Conservation (phyloP, 2,329 filamentous ascomycete genomes). For the Diaporthe citriasiana region DNA sequence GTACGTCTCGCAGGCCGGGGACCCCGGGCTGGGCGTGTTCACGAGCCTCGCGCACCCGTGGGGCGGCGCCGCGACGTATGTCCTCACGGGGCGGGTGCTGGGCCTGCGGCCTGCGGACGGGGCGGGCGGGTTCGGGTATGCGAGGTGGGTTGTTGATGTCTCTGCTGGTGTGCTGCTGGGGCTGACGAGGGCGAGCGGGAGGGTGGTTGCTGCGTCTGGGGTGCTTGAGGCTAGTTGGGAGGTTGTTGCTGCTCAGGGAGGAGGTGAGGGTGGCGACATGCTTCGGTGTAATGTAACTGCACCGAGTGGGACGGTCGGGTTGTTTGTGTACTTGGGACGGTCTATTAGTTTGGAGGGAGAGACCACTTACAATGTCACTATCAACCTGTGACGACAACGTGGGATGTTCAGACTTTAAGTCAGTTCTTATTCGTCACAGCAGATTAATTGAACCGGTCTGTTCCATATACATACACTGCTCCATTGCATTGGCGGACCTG, state of each 20-base stretch:
- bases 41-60: conserved; percentile 60
- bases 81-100: conserved; percentile 54
- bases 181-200: not conserved
- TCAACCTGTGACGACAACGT: not conserved
- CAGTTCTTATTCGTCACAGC: not conserved
- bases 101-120: not conserved
- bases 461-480: not conserved
- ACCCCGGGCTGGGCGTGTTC: conserved; percentile 57
- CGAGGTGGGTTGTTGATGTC: not conserved
- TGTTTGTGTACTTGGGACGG: conserved; percentile 1
- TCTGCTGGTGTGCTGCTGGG: not conserved
- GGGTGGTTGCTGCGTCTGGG: not conserved
- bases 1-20: conserved; percentile 55
- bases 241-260: not conserved
- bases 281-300: not conserved
- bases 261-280: not conserved
- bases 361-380: not conserved
- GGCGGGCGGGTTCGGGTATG: not conserved
- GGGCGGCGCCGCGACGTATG: conserved; percentile 60
- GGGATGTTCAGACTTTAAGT: not conserved
- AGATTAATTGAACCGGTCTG: not conserved
- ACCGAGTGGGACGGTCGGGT: not conserved
- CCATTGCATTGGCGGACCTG: not conserved
- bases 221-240: not conserved
- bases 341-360: not conserved